These are phyloP conservation scores for Alternaria brassicae DNA, from an alignment of 2,329 filamentous ascomycete species.

Conservation along the genomic window DNA sequence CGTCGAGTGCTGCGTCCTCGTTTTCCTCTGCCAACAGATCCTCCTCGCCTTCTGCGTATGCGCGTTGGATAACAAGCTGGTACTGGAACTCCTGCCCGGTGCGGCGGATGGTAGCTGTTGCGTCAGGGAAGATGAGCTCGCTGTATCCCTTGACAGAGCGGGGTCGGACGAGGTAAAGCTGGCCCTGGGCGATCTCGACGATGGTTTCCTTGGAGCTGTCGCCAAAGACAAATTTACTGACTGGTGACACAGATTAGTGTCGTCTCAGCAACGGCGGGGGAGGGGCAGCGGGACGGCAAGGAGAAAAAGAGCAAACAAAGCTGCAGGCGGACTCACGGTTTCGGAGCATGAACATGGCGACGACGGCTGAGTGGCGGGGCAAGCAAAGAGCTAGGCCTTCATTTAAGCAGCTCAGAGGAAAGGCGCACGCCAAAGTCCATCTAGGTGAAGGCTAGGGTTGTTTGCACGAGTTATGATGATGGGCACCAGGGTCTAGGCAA, in stretches of 20 bases:
- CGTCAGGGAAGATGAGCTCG: conserved; percentile 93
- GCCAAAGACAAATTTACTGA: conserved; percentile 90
- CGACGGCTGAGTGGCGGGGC: conserved; percentile 13
- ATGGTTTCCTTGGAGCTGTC: conserved; percentile 90
- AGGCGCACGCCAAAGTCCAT: conserved; percentile 24
- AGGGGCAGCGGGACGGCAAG: conserved; percentile 31
- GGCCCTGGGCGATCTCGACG: conserved; percentile 92
- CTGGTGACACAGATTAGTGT: conserved; percentile 56
- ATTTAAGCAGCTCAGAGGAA: conserved; percentile 30
- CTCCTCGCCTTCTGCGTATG: conserved; percentile 96
- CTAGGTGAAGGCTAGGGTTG: conserved; percentile 14
- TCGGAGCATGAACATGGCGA: conserved; percentile 52
- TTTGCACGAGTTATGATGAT: conserved; percentile 25
- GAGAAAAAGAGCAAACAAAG: conserved; percentile 14
- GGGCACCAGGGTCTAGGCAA: conserved; percentile 20
- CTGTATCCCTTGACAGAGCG: conserved; percentile 97
- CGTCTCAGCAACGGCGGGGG: conserved; percentile 35
- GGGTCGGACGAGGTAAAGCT: conserved; percentile 95
- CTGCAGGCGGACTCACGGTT: conserved; percentile 43
- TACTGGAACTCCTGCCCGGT: conserved; percentile 97
- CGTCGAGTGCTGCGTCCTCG: conserved; percentile 78
- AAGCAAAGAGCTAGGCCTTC: conserved; percentile 22
- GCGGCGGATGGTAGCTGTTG: conserved; percentile 86
- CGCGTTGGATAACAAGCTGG: conserved; percentile 93
- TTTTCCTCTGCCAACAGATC: conserved; percentile 90